These are phyloP conservation scores for Rosa hybrid DNA, from an alignment of 331 rosid species.

Conservation along the genomic window DNA sequence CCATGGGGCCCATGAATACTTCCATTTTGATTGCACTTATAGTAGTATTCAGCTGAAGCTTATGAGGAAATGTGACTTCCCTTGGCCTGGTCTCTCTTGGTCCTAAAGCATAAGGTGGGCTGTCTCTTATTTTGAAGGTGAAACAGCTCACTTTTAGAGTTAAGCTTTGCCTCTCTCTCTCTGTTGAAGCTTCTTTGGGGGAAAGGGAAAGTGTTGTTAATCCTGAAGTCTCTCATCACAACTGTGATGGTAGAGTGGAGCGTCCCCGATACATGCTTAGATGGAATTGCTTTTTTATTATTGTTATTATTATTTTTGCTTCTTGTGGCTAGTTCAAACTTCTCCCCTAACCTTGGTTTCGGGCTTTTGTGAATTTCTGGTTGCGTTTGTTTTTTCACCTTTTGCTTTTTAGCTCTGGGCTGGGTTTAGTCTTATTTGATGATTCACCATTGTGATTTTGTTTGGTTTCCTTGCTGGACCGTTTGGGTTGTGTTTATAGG, in stretches of 20 bases:
- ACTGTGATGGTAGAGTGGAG: background rate
- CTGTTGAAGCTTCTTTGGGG: background rate
- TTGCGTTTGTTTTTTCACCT: background rate
- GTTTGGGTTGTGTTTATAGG: background rate
- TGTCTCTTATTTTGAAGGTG: background rate
- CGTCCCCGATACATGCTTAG: background rate
- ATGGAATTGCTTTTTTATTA: background rate
- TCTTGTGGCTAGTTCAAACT: background rate
- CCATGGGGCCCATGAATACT: background rate
- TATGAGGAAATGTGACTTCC: background rate
- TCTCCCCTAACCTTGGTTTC: background rate
- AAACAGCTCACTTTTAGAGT: background rate
- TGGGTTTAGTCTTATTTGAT: background rate
- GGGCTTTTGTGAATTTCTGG: background rate
- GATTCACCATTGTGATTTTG: background rate
- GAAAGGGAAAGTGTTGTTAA: background rate
- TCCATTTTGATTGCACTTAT: background rate
- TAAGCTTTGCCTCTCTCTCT: background rate
- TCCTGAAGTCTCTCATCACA: background rate
- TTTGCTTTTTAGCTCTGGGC: background rate
- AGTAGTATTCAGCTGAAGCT: background rate
- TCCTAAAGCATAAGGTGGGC: background rate
- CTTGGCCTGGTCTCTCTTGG: background rate
- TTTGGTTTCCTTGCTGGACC: background rate
- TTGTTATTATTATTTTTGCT: background rate